phyloP scores from a whole-genome alignment of 345 rosid species.

The Sisymbrium altissimum region DNA sequence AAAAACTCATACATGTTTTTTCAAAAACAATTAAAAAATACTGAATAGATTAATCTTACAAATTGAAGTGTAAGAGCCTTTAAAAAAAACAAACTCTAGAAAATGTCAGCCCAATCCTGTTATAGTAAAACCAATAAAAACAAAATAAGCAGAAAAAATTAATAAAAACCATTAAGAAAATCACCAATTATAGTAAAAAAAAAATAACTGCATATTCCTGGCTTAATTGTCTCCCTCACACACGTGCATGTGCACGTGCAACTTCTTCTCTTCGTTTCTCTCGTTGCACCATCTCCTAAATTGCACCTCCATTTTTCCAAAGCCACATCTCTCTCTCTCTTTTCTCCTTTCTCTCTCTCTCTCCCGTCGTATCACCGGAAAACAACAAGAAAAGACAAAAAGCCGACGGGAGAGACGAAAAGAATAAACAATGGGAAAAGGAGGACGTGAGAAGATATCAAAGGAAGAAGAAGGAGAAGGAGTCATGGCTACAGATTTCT shows the following conservation, averaged over 20 bases:
- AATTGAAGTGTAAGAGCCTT: not conserved
- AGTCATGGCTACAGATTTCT: slow-evolving; percentile 76
- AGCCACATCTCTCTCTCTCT: not conserved
- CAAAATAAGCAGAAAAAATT: not conserved
- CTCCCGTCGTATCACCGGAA: slow-evolving; percentile 4
- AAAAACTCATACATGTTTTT: not conserved
- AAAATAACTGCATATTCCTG: not conserved
- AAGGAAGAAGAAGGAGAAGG: slow-evolving; percentile 37
- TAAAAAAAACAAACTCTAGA: not conserved
- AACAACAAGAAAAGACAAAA: not conserved
- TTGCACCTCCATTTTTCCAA: not conserved
- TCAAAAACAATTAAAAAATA: not conserved
- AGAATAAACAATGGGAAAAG: slow-evolving; percentile 26
- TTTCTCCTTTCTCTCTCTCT: not conserved
- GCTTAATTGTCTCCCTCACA: not conserved
- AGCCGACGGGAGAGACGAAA: slow-evolving; percentile 14
- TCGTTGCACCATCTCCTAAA: slow-evolving; percentile 8
- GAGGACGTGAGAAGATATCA: slow-evolving; percentile 26
- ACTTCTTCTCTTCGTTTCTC: not conserved
- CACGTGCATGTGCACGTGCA: slow-evolving; percentile 10
- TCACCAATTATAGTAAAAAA: not conserved
- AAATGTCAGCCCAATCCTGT: not conserved
- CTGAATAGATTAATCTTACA: not conserved
- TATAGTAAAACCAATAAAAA: not conserved
- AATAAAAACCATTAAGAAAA: not conserved